A percentile compares a stretch with the other conserved stretches of the same genome.
These are phyloP conservation scores for Cyclanthera cordifolia DNA, from an alignment of 306 rosid genomes.

Conservation along the genomic window DNA sequence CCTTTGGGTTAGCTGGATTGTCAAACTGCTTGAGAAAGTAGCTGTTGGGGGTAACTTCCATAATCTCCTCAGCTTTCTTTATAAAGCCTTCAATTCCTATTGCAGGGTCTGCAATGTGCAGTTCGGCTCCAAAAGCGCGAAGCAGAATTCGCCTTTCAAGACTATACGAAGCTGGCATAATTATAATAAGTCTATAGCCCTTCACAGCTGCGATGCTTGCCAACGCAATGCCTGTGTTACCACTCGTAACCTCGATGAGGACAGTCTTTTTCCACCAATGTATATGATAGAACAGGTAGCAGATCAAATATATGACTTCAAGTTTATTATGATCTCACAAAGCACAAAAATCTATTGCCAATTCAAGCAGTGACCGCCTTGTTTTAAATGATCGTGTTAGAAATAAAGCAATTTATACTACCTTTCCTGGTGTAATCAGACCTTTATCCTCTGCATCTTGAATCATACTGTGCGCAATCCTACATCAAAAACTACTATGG, in stretches of 20 bases:
- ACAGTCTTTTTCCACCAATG: conserved; percentile 35
- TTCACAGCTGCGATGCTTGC: conserved; percentile 55
- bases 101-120: conserved; percentile 51
- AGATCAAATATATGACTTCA: neutral
- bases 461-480: conserved; percentile 64
- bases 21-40: conserved; percentile 39
- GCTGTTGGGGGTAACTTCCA: conserved; percentile 37
- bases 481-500: conserved; percentile 13
- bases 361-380: neutral
- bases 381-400: neutral
- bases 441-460: conserved; percentile 70
- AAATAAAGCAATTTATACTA: conserved; percentile 8
- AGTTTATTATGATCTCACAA: neutral
- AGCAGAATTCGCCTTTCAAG: conserved; percentile 50
- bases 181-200: conserved; percentile 47
- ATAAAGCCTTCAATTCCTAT: conserved; percentile 33
- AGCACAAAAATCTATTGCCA: neutral
- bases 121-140: conserved; percentile 68
- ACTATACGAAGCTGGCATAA: conserved; percentile 47
- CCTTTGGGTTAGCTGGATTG: conserved; percentile 60
- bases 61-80: conserved; percentile 42
- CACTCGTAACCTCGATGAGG: conserved; percentile 58
- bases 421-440: conserved; percentile 77
- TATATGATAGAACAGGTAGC: conserved; percentile 10
- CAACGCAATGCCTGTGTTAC: conserved; percentile 75